Evolutionary conservation across 768 basidiomycete species (phyloP), one percentile per base, ranked within the genome.

Genomic region (Suillus clintonianus): DNA sequence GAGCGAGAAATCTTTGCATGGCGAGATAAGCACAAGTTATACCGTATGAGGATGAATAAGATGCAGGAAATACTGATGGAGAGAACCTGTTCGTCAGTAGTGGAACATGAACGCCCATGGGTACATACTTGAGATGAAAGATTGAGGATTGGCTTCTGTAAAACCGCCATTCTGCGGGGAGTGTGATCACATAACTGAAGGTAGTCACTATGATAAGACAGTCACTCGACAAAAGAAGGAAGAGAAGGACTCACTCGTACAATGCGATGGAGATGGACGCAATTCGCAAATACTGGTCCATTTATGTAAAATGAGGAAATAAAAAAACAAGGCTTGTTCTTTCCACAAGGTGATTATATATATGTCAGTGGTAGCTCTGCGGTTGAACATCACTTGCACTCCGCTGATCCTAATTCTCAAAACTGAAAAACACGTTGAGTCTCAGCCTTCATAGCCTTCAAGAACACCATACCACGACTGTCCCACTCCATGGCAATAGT

Each of bases 191-290:
- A 61, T 76, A 76, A 55, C 75, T 76, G 63, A 13, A 53, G 19
- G 8, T 27, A n/a, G 19, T 8, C 11, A 47, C 42, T 37, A 51
- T 36, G 14, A 19, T 22, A 7, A 1, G 19, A 50, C 11, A 2
- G 14, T 27, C 14, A 4, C 10, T 34, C 55, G 8, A 50, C 36
- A 36, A 22, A 5, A n/a, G n/a, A n/a, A n/a, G n/a, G 37, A 50
- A 6, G 14, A 24, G 27, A 24, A 74, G 2, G 36, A 36, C 79
- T 51, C n/a, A 79, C 79, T 80, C 79, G 63, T 79, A 80, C 34
- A 68, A 68, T 17, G 77, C 77, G 56, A 80, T 75, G 10, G 79
- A 74, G 61, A 80, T 62, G 17, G 79, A 75, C 48, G 72, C 67
- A 55, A 78, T 67, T 37, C 79, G 75, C 59, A 79, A 62, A 64